Percentiles rank a stretch among this genome's conserved stretches.
These are phyloP conservation scores for Neonectria ditissima DNA, from an alignment of 2,329 filamentous ascomycete genomes.

Conservation along the genomic window DNA sequence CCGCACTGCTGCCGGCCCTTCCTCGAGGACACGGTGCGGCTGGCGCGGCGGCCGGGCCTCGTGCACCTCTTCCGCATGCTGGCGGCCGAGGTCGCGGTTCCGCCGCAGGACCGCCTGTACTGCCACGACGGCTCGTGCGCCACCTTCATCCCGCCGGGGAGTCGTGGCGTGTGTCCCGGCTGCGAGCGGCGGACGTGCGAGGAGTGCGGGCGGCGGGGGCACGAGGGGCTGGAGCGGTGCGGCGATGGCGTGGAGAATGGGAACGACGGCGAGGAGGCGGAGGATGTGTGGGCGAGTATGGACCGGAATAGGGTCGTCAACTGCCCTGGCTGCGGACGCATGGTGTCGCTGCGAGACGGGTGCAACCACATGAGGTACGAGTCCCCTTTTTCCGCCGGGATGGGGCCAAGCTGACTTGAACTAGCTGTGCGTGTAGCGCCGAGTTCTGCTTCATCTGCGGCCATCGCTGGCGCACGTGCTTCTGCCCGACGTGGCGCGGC, in stretches of 20 bases:
- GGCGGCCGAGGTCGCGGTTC: slow-evolving; percentile 22
- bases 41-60: slow-evolving; percentile 30
- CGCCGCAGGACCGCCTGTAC: slow-evolving; percentile 32
- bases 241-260: slow-evolving; percentile 11
- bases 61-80: slow-evolving; percentile 39
- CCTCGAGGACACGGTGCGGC: slow-evolving; percentile 25
- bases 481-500: slow-evolving; percentile 41
- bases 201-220: slow-evolving; percentile 17
- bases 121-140: slow-evolving; percentile 39
- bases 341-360: slow-evolving; percentile 35
- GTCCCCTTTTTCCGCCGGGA: background rate
- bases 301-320: slow-evolving; percentile 37
- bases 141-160: slow-evolving; percentile 34
- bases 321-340: slow-evolving; percentile 39
- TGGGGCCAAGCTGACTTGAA: too few relatives aligned
- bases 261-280: slow-evolving; percentile 3
- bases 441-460: slow-evolving; percentile 66
- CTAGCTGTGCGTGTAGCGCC: slow-evolving; percentile 56
- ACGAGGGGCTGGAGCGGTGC: slow-evolving; percentile 27
- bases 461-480: slow-evolving; percentile 53
- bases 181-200: slow-evolving; percentile 32
- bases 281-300: slow-evolving; percentile 44
- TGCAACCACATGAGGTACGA: slow-evolving; percentile 44
- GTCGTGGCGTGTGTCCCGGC: slow-evolving; percentile 21
- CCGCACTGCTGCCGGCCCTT: slow-evolving; percentile 40